These are phyloP conservation scores for Fragilariopsis cylindrus DNA, from an alignment of 108 stramenopile genomes.

Conservation along the genomic window DNA sequence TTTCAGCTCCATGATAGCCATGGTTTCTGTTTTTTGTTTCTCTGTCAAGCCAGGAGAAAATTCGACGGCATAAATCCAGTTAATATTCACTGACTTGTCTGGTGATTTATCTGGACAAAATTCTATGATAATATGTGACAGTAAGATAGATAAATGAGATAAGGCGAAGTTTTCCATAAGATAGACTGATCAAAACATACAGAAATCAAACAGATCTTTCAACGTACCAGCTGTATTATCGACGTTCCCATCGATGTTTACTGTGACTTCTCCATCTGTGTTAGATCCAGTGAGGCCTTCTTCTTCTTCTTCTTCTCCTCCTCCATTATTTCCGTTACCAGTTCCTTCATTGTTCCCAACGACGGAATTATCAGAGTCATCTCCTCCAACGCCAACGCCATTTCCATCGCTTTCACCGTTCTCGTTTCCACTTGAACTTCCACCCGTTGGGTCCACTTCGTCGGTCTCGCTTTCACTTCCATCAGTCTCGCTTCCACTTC, in stretches of 20 bases:
- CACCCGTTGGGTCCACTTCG: background rate
- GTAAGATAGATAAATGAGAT: background rate
- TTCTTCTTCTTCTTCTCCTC: background rate
- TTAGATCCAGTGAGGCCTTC: background rate
- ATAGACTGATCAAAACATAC: background rate
- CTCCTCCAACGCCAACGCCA: background rate
- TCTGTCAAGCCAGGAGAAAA: background rate
- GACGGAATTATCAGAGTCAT: too few relatives aligned
- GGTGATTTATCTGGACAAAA: slow-evolving; percentile 28
- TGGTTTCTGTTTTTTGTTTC: background rate
- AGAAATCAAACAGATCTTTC: background rate
- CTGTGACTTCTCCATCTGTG: background rate
- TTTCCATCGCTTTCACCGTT: background rate
- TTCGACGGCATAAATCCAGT: slow-evolving; percentile 34
- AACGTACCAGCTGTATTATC: slow-evolving; percentile 6
- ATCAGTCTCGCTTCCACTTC: too few relatives aligned
- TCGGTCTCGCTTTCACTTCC: too few relatives aligned
- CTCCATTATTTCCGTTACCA: background rate
- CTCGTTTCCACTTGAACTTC: background rate
- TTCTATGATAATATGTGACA: slow-evolving; percentile 9
- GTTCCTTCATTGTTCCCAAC: too few relatives aligned
- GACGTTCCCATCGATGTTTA: background rate
- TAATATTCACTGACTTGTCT: slow-evolving; percentile 1
- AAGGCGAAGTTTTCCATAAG: background rate
- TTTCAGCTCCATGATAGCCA: slow-evolving; percentile 8